Percentiles rank a stretch among this genome's conserved stretches.
phyloP scores from a whole-genome alignment of 2,329 filamentous ascomycete genomes.

The Aspergillus pseudoterreus region DNA sequence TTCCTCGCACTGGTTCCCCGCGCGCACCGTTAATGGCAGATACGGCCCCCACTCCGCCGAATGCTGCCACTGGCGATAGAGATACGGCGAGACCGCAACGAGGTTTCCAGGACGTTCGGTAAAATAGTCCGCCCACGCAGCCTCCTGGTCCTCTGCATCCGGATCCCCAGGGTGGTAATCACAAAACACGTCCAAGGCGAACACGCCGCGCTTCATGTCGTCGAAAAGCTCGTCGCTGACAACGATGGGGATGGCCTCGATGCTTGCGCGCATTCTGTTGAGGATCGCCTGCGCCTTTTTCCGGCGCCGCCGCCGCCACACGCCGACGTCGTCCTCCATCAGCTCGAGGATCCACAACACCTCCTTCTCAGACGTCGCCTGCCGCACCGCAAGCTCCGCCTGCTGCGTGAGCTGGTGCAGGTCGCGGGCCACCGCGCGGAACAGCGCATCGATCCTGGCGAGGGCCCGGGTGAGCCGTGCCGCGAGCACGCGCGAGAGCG shows the following conservation, averaged over 20 bases:
- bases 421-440: conserved; percentile 21
- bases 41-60: conserved; percentile 8
- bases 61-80: conserved; percentile 13
- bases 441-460: conserved; percentile 22
- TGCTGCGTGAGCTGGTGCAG: conserved; percentile 22
- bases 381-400: conserved; percentile 15
- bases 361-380: conserved; percentile 18
- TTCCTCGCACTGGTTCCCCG: conserved; percentile 8
- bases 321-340: conserved; percentile 23
- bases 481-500: conserved; percentile 14
- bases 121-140: conserved; percentile 10
- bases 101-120: conserved; percentile 9
- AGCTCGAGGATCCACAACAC: conserved; percentile 19
- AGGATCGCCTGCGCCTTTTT: conserved; percentile 20
- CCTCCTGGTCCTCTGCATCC: conserved; percentile 21
- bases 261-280: conserved; percentile 18
- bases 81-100: conserved; percentile 15
- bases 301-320: conserved; percentile 19
- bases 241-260: conserved; percentile 27
- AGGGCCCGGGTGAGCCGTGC: conserved; percentile 13
- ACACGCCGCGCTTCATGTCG: conserved; percentile 30
- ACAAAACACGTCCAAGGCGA: conserved; percentile 25
- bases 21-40: conserved; percentile 10
- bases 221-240: conserved; percentile 25
- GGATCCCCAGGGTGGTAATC: conserved; percentile 30